Evolutionary conservation across 2,329 filamentous ascomycete genomes (phyloP).

Genomic region (Hypoxylon sp.): DNA sequence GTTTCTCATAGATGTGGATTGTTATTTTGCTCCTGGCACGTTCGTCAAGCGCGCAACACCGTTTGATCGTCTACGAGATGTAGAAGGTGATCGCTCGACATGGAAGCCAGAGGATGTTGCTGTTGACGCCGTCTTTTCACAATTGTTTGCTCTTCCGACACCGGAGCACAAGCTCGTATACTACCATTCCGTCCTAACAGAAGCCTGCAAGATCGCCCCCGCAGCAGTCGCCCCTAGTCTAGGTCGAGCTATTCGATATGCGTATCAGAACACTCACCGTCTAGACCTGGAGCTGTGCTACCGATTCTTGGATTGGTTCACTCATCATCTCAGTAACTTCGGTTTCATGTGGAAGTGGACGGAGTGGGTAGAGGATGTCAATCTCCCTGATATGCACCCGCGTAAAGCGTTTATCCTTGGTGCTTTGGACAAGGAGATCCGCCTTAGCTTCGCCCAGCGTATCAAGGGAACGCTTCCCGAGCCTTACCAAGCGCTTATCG

Average conservation of each 20-base stretch:
- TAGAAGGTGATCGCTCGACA: constrained; percentile 75
- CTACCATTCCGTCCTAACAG: constrained; percentile 94
- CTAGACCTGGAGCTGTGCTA: constrained; percentile 90
- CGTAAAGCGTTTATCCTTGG: constrained; percentile 94
- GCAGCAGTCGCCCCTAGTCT: constrained; percentile 96
- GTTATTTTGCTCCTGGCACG: constrained; percentile 89
- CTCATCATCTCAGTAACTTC: constrained; percentile 98
- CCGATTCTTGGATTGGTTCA: constrained; percentile 97
- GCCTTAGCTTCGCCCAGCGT: constrained; percentile 93
- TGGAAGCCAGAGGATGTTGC: constrained; percentile 99
- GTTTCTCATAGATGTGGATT: constrained; percentile 93
- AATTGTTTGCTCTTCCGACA: constrained; percentile 87
- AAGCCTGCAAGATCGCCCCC: constrained; percentile 95
- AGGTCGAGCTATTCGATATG: constrained; percentile 90
- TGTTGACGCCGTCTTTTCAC: constrained; percentile 97
- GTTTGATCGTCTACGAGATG: constrained; percentile 87
- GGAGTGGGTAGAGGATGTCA: constrained; percentile 92
- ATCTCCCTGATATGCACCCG: constrained; percentile 82
- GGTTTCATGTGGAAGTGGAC: constrained; percentile 99
- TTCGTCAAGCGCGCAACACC: constrained; percentile 95
- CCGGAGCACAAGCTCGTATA: constrained; percentile 96
- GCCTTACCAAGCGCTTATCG: constrained; percentile 84
- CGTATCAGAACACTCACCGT: constrained; percentile 85
- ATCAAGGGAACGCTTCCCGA: constrained; percentile 94
- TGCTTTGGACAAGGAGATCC: constrained; percentile 95